Evolutionary conservation across 192 early-diverging fungal species (phyloP).

Genomic region (Linnemannia elongata): DNA sequence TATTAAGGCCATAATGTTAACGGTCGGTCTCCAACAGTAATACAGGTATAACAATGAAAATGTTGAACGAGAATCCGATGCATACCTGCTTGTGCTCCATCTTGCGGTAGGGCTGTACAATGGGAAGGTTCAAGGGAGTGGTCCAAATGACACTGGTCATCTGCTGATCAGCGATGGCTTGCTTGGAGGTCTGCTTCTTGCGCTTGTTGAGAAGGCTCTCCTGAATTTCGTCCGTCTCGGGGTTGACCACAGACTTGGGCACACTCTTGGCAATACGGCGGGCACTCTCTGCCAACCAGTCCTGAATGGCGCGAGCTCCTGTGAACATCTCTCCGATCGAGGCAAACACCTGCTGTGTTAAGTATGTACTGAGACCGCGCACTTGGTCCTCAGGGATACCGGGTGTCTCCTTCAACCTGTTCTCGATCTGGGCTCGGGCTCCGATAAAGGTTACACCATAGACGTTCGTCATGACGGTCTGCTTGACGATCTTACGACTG

Average conservation of each 20-base stretch:
- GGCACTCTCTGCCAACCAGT: slow-evolving; percentile 94
- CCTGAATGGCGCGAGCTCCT: slow-evolving; percentile 91
- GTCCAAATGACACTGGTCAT: slow-evolving; percentile 97
- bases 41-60: neutral
- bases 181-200: slow-evolving; percentile 53
- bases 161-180: slow-evolving; percentile 65
- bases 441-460: slow-evolving; percentile 99
- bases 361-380: slow-evolving; percentile 74
- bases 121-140: slow-evolving; percentile 92
- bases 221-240: slow-evolving; percentile 57
- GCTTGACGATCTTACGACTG: slow-evolving; percentile 96
- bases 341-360: slow-evolving; percentile 87
- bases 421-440: slow-evolving; percentile 88
- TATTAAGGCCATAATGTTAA: neutral
- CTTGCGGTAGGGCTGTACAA: slow-evolving; percentile 97
- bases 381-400: slow-evolving; percentile 78
- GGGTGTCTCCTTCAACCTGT: slow-evolving; percentile 83
- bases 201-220: slow-evolving; percentile 29
- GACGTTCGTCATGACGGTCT: slow-evolving; percentile 99
- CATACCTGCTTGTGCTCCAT: slow-evolving; percentile 68
- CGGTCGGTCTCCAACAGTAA: neutral
- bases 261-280: slow-evolving; percentile 86
- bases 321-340: slow-evolving; percentile 92
- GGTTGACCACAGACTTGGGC: slow-evolving; percentile 60
- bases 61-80: neutral